Evolutionary conservation across 495 filamentous ascomycete species (phyloP).

Genomic region (Aeminium ludgeri): DNA sequence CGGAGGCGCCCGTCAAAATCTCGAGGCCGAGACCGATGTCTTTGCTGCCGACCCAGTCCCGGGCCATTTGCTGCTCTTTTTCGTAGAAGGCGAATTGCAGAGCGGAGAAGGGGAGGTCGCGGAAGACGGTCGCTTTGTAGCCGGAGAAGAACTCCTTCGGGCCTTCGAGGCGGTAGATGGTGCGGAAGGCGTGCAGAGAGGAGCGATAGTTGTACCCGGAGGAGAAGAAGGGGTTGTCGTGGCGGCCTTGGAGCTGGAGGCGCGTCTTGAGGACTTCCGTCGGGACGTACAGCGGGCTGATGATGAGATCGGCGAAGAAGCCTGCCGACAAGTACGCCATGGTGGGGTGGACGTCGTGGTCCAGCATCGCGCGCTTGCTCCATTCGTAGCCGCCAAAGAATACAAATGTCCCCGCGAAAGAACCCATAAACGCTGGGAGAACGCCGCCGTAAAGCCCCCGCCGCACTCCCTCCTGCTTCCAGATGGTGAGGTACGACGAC

Average conservation of each 20-base stretch:
- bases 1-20: constrained; percentile 76
- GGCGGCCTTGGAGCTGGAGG: constrained; percentile 81
- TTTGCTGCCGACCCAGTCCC: constrained; percentile 45
- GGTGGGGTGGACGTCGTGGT: constrained; percentile 55
- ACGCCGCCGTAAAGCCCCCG: constrained; percentile 89
- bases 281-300: constrained; percentile 83
- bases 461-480: constrained; percentile 73
- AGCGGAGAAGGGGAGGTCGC: constrained; percentile 88
- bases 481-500: constrained; percentile 78
- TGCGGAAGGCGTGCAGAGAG: constrained; percentile 60
- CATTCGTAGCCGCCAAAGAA: constrained; percentile 96
- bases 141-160: constrained; percentile 77
- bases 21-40: constrained; percentile 77
- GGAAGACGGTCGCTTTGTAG: constrained; percentile 84
- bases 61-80: constrained; percentile 70
- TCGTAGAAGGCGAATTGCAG: constrained; percentile 97
- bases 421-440: constrained; percentile 73
- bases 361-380: constrained; percentile 79
- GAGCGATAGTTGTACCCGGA: constrained; percentile 89
- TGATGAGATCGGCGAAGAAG: constrained; percentile 80
- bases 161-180: constrained; percentile 70
- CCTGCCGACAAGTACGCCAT: constrained; percentile 74
- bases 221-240: constrained; percentile 81
- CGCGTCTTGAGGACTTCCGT: constrained; percentile 94
- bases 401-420: constrained; percentile 81